Evolutionary conservation across 225 moss, liverwort and hornwort genomes (phyloP).

Genomic region (Sphagnum tenellum): DNA sequence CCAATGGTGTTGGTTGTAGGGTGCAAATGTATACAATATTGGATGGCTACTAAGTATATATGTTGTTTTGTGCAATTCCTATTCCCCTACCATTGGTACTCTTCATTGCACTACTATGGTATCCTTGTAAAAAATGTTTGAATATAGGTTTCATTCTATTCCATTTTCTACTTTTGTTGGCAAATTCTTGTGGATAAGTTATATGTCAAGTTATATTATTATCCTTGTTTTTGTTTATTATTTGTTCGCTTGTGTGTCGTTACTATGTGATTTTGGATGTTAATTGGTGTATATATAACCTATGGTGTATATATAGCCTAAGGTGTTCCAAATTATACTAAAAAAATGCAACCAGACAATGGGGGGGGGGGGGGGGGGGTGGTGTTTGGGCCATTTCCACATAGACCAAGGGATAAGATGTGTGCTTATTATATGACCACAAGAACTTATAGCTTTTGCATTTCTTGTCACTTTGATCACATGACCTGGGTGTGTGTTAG

Average conservation of each 20-base stretch:
- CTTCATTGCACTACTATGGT: slow-evolving; percentile 22
- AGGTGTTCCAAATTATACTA: slow-evolving; percentile 11
- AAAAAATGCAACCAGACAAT: slow-evolving; percentile 52
- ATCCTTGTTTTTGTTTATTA: no score
- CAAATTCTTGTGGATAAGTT: no score
- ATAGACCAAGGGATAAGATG: slow-evolving; percentile 90
- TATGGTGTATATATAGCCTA: no score
- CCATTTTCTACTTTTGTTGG: no score
- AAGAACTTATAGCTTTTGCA: slow-evolving; percentile 80
- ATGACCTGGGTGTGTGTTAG: slow-evolving; percentile 84
- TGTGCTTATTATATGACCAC: slow-evolving; percentile 97
- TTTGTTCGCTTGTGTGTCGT: not conserved
- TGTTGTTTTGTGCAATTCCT: slow-evolving; percentile 14
- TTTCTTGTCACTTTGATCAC: slow-evolving; percentile 86
- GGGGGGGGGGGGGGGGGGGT: no score
- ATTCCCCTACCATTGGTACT: slow-evolving; percentile 24
- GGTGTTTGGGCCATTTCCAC: slow-evolving; percentile 60
- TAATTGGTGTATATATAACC: not conserved
- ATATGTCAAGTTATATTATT: no score
- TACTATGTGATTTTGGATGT: not conserved
- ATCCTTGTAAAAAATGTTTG: slow-evolving; percentile 26
- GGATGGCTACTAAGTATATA: slow-evolving; percentile 28
- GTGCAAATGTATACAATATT: slow-evolving; percentile 25
- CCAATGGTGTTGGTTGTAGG: slow-evolving; percentile 21
- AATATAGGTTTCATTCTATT: slow-evolving; percentile 11